These are phyloP conservation scores for Fusarium sarcochroum DNA, from an alignment of 2,329 filamentous ascomycete genomes.

Conservation along the genomic window DNA sequence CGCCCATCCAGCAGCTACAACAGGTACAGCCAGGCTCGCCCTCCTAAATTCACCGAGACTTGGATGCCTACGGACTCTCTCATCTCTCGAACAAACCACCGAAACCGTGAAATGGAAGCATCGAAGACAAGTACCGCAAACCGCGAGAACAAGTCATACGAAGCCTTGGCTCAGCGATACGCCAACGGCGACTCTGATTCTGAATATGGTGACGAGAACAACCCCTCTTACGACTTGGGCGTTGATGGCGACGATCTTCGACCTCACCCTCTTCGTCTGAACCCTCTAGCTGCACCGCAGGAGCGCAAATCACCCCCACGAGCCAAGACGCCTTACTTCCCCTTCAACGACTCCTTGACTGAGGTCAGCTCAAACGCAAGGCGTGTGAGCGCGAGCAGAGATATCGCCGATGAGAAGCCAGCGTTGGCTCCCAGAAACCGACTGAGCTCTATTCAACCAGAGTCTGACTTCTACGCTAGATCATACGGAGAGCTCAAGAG, in stretches of 20 bases:
- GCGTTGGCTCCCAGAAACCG: conserved; percentile 45
- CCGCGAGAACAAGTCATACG: conserved; percentile 58
- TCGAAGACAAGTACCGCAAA: conserved; percentile 53
- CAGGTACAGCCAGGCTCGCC: conserved; percentile 53
- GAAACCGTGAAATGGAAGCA: conserved; percentile 60
- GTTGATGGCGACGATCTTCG: conserved; percentile 51
- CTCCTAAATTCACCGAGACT: conserved; percentile 66
- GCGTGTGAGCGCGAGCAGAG: conserved; percentile 59
- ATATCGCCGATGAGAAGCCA: conserved; percentile 60
- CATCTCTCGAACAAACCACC: conserved; percentile 67
- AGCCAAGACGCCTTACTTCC: conserved; percentile 42
- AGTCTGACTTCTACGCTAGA: conserved; percentile 65
- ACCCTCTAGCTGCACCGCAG: conserved; percentile 56
- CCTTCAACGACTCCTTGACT: conserved; percentile 54
- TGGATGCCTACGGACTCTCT: conserved; percentile 70
- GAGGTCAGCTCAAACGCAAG: conserved; percentile 63
- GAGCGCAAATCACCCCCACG: conserved; percentile 33
- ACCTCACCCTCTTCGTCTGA: conserved; percentile 68
- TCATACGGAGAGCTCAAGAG: conserved; percentile 72
- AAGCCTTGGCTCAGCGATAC: conserved; percentile 62
- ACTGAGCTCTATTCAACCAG: conserved; percentile 64
- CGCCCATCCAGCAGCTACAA: conserved; percentile 44
- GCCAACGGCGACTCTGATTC: conserved; percentile 59
- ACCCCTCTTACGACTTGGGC: conserved; percentile 48
- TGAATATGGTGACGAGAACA: conserved; percentile 57